phyloP scores from a whole-genome alignment of 2,329 filamentous ascomycete genomes.

The Bimuria novae-zelandiae region DNA sequence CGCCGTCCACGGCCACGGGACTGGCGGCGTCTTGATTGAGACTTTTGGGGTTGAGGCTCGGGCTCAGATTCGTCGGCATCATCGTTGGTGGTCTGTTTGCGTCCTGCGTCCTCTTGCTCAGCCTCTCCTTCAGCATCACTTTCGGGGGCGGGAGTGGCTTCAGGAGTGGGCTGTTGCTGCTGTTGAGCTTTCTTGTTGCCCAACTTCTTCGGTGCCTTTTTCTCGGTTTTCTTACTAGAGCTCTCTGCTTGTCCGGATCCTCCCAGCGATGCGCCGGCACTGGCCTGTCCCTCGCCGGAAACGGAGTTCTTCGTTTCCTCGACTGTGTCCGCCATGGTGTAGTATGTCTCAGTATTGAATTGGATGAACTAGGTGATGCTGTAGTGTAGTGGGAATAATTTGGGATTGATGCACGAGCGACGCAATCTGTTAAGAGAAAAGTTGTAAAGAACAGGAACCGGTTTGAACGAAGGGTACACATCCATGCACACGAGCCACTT shows the following conservation, averaged over 20 bases:
- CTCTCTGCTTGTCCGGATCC: slow-evolving; percentile 44
- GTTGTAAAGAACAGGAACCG: slow-evolving; percentile 37
- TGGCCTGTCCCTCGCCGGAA: slow-evolving; percentile 44
- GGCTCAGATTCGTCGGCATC: slow-evolving; percentile 49
- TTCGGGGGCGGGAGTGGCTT: slow-evolving; percentile 52
- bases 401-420: slow-evolving; percentile 26
- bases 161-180: slow-evolving; percentile 51
- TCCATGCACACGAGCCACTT: slow-evolving; percentile 43
- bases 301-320: slow-evolving; percentile 45
- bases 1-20: slow-evolving; percentile 56
- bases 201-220: slow-evolving; percentile 56
- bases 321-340: slow-evolving; percentile 45
- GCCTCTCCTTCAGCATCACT: slow-evolving; percentile 51
- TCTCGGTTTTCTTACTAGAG: slow-evolving; percentile 52
- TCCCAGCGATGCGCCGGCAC: slow-evolving; percentile 43
- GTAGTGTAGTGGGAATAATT: slow-evolving; percentile 22
- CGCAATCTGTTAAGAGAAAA: slow-evolving; percentile 40
- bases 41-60: slow-evolving; percentile 52
- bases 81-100: slow-evolving; percentile 39
- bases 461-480: slow-evolving; percentile 42
- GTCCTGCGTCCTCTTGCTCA: slow-evolving; percentile 49
- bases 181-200: slow-evolving; percentile 52
- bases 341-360: slow-evolving; percentile 13
- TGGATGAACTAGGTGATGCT: slow-evolving; percentile 16
- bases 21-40: slow-evolving; percentile 54